phyloP scores from a whole-genome alignment of 83 land plant species.

The Isoetes engelmannii region DNA sequence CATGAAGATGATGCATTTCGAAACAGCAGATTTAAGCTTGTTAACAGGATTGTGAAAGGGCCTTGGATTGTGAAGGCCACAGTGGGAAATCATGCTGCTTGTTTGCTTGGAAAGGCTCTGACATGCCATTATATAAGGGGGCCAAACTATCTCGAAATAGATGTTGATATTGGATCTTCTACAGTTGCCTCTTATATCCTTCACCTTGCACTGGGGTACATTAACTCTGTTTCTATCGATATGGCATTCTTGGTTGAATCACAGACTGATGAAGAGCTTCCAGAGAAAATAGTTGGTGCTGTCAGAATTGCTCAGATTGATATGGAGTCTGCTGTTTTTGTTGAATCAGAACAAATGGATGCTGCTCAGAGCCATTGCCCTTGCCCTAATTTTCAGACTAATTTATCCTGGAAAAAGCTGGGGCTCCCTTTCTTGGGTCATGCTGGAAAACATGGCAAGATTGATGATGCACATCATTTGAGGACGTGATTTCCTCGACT shows the following conservation, averaged over 20 bases:
- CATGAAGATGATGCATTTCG: slow-evolving; percentile 78
- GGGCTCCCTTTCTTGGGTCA: slow-evolving; percentile 22
- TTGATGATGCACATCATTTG: too few species aligned
- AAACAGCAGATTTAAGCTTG: slow-evolving; percentile 75
- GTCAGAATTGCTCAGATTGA: slow-evolving; percentile 45
- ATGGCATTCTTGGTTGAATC: neutral
- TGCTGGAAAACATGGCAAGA: slow-evolving; percentile 16
- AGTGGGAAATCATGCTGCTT: slow-evolving; percentile 81
- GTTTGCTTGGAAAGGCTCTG: slow-evolving; percentile 78
- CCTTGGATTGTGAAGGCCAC: slow-evolving; percentile 89
- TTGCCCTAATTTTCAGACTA: slow-evolving; percentile 3
- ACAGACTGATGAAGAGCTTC: slow-evolving; percentile 3
- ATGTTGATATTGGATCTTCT: slow-evolving; percentile 5
- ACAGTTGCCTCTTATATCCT: neutral
- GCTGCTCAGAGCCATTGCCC: neutral
- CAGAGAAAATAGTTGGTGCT: neutral
- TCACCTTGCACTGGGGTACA: neutral
- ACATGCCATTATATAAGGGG: slow-evolving; percentile 60
- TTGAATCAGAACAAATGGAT: slow-evolving; percentile 21
- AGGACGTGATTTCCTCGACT: too few species aligned
- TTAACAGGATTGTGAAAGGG: slow-evolving; percentile 77
- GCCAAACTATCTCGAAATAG: slow-evolving; percentile 49
- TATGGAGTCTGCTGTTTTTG: slow-evolving; percentile 49
- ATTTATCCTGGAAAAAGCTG: slow-evolving; percentile 22
- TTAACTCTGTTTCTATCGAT: neutral